phyloP scores from a whole-genome alignment of 306 rosid genomes.

The Prunus campanulata region DNA sequence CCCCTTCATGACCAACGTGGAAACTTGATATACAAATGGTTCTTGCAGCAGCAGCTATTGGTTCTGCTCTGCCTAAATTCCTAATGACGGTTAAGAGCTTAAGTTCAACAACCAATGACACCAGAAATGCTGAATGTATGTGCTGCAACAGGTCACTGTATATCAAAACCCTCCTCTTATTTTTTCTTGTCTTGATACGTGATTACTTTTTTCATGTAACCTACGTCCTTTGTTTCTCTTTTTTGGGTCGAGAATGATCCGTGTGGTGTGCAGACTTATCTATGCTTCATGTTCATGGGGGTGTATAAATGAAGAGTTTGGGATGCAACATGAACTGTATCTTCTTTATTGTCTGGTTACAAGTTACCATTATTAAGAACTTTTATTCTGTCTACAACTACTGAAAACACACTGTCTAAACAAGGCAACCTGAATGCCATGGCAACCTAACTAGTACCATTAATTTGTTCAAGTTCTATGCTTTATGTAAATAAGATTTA shows the following conservation, averaged over 20 bases:
- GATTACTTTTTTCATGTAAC: background rate
- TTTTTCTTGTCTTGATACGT: background rate
- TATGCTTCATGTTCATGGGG: background rate
- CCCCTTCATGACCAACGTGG: background rate
- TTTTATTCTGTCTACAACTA: too few species aligned
- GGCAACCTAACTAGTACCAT: background rate
- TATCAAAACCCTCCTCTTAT: background rate
- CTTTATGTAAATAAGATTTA: constrained; percentile 19
- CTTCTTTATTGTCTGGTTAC: background rate
- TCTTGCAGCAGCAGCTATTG: background rate
- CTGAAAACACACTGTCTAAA: too few species aligned
- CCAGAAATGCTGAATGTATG: background rate
- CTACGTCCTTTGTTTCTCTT: background rate
- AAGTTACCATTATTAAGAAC: background rate
- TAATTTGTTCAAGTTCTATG: background rate
- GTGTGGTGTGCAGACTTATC: background rate
- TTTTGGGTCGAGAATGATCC: background rate
- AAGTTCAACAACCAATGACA: background rate
- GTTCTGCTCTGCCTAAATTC: background rate
- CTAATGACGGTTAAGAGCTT: background rate
- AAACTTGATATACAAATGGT: background rate
- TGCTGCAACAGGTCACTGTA: background rate
- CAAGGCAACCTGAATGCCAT: too few species aligned
- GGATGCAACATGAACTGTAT: background rate
- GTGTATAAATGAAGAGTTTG: background rate